phyloP scores from a whole-genome alignment of 2,329 filamentous ascomycete genomes.

The Alternaria burnsii region DNA sequence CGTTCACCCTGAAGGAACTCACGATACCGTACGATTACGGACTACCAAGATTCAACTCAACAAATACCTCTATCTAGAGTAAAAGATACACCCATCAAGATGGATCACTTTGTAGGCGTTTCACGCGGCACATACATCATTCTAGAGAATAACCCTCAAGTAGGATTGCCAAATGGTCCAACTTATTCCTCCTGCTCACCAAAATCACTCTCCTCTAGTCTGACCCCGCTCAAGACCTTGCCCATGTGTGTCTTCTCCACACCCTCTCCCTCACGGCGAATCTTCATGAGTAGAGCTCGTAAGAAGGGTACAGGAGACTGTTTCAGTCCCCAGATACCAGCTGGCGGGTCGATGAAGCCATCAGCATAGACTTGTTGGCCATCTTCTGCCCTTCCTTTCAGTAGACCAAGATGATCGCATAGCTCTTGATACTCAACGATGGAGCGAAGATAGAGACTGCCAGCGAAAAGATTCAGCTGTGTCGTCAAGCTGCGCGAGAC shows the following conservation, averaged over 20 bases:
- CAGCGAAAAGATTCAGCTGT: conserved; percentile 72
- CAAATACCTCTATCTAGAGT: neutral
- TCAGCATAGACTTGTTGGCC: conserved; percentile 42
- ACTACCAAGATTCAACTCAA: neutral
- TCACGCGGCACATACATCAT: neutral
- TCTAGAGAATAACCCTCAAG: neutral
- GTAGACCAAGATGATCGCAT: conserved; percentile 63
- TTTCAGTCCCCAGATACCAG: conserved; percentile 44
- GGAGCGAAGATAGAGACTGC: conserved; percentile 69
- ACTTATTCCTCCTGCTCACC: neutral
- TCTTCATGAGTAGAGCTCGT: conserved; percentile 44
- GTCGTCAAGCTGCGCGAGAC: conserved; percentile 46
- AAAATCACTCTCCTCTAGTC: conserved; percentile 49
- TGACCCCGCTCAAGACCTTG: conserved; percentile 46
- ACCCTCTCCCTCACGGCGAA: conserved; percentile 46
- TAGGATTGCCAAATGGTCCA: neutral
- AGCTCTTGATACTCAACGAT: conserved; percentile 63
- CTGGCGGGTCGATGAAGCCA: conserved; percentile 47
- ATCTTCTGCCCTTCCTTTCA: conserved; percentile 32
- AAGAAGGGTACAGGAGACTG: conserved; percentile 56
- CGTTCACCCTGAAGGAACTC: neutral
- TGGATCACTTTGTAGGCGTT: neutral
- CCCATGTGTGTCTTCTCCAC: conserved; percentile 59
- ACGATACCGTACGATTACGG: neutral
- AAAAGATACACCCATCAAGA: neutral